Evolutionary conservation across 2,329 filamentous ascomycete genomes (phyloP), one percentile per base, ranked within the genome.

Genomic region (Aspergillus tubingensis): DNA sequence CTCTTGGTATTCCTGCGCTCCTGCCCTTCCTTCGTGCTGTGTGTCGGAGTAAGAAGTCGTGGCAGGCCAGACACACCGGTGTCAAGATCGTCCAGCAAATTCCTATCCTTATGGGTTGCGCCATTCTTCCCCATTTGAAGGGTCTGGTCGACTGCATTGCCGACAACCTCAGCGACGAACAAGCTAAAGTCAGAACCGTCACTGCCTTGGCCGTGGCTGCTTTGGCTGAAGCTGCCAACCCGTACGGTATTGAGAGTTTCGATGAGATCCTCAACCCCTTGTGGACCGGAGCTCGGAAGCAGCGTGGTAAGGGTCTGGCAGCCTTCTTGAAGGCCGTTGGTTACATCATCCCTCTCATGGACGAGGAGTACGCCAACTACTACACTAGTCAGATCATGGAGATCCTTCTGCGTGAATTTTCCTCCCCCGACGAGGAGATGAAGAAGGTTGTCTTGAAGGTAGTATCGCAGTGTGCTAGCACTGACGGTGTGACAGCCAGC

Each of bases 61-160:
- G 95, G 95, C 93, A 98, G 75, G 95, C 95, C 56, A 86, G 95
- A 63, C 95, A 99, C 76, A 99, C 95, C 2, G 95, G 95, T 80
- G 95, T 99, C 66, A 99, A 99, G 82, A 99, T 99, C 73, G 91
- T 99, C 15, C 95, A 99, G 76, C 95, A 99, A 74, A 98, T 99
- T 70, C 94, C 95, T 21, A 99, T 99, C 68, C 81, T 99, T 5
- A 99, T 99, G 95, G 95, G 95, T 27, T 99, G 95, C 74, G 95
- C 95, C 48, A 91, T 99, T 54, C 81, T 99, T 25, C 95, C 95
- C 36, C 94, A 99, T 77, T 83, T 99, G 56, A 98, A 97, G 77
- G 94, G 94, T 4, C 82, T 99, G 10, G 95, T 99, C 7, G 95
- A 98, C 68, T 98, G 94, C 76, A 97, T 99, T 72, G 92, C 90